Base-by-base conservation (phyloP, 2,329 filamentous ascomycete species). In the Ceratocystis ficicola region DNA sequence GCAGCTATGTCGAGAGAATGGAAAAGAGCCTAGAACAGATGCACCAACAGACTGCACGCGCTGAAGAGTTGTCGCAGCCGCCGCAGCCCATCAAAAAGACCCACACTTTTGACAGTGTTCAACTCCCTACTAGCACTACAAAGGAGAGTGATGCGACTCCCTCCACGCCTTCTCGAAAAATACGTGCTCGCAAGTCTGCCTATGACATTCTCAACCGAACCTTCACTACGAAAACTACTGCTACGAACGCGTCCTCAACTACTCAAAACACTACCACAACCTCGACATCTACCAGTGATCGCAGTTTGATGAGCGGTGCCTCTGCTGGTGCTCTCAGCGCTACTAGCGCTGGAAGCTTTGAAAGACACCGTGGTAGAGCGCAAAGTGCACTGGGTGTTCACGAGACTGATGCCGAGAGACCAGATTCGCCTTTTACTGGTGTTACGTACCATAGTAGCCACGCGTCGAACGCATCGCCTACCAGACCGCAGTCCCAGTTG, bases 361-460 rank as follows among this genome's bases (percentile, higher is more conserved):
- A 91, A 36, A 85, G 92, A 68, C 88, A 89, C 72, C 87, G 86
- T 72, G 72, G 75, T 70, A 73, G 86, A 68, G 80, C 86, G 17
- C 83, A 84, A 69, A 90, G 86, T 72, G 84, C 85, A 2, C 75
- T 89, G 69, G 86, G 83, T 50, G 80, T 82, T 66, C 80, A 82
- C 28, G 84, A 83, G 17, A 76, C 76, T 71, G 83, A 83, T 20
- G 68, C 73, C 25, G 81, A 81, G 52, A 79, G 85, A 22, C 82
- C 85, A 1, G 82, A 82, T 48, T 83, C 83, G 0, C 84, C 85
- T 1, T 84, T 91, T 68, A 90, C 87, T 0, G 89, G 89, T 0
- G 81, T 92, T n/a, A 90, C 89, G 0, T 96, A 95, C 73, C 91
- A 96, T 74, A 94, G 90, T 68, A 95, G 90, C 73, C 91, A 96